Evolutionary conservation across 495 filamentous ascomycete species (phyloP), one percentile per base, ranked within the genome.

Genomic region (Aspergillus haitiensis): DNA sequence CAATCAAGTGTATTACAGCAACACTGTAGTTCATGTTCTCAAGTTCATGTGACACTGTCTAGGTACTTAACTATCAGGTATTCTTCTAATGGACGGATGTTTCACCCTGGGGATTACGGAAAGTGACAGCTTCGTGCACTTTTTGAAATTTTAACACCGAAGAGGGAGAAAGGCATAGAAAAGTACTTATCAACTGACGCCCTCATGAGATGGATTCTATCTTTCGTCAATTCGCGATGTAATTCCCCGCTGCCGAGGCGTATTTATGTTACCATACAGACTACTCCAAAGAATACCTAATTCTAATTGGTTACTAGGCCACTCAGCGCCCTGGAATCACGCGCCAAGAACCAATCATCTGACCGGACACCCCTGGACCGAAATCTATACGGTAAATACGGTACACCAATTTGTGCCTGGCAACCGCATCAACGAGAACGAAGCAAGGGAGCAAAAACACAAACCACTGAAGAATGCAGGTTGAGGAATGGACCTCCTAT

Each of bases 401-500:
- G 31, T 36, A 50, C 12, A 13, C 33, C 12, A 11, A 16, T 27
- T 21, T 18, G 44, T 16, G 16, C 44, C 44, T 21, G 44, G 37
- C 37, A 40, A 40, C 21, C 32, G 12, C 11, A 16, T 18, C 45
- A 10, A 13, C 21, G 33, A 40, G 10, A 39, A 3, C 8, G 45
- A 57, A 50, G 54, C 54, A 56, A 56, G 54, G 55, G 55, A 37
- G 44, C 39, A 9, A 36, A 32, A 12, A 15, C 32, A 45, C 3
- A 27, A 27, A 27, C 21, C 3, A 27, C 21, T 27, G 1, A 27
- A 34, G 55, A 58, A 58, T 58, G 55, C 55, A 50, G 55, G 15
- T 39, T 21, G 8, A 47, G 33, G 55, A 49, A 58, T 58, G 55
- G 44, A 39, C 12, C 35, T 11, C 34, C 8, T 50, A n/a, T 45